Base-by-base conservation (phyloP, 352 stramenopile species). In the Chrysophaeum taylorii region DNA sequence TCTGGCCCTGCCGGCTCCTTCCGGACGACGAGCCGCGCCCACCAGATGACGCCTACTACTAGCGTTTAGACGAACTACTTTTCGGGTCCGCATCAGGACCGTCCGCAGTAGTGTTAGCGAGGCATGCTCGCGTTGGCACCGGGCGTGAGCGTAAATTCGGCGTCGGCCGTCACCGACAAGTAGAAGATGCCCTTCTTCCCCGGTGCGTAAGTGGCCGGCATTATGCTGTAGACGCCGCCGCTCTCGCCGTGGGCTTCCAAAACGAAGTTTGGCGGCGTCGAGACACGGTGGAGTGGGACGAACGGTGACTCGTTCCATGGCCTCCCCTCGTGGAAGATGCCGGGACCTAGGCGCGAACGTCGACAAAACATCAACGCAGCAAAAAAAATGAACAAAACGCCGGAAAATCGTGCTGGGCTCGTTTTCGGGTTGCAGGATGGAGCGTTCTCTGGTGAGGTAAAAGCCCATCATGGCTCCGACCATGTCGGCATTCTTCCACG, bases 401-500 rank as follows among this genome's bases (percentile, higher is more conserved):
- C 50, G 23, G 73, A 68, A 25, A 43, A 27, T 81, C 82, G 21
- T 81, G 78, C 23, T 73, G 61, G 68, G 87, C 66, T 45, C 84
- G 12, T 57, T 25, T 5, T 5, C 45, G 84, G 52, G 77, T 68
- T 35, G 77, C 78, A 73, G 80, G 76, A 57, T 9, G 45, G 9
- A 27, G 9, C 18, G 7, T 18, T 18, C 45, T 25, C 31, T 57
- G 57, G 90, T 89, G 12, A 92, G 68, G 70, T 94, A 94, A 68
- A 94, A 93, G 18, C 88, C 88, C 71, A 94, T 91, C 88, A 93
- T 94, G 38, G 81, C 83, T 21, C 87, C 88, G 16, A 94, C 86
- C 0, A 81, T 78, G 74, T 94, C 88, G 14, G 84, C 83, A 31
- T 71, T 73, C 38, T 82, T 84, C 88, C 88, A 93, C 74, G 91